phyloP scores from a whole-genome alignment of 2,329 filamentous ascomycete genomes.

The Aspergillus sp. region DNA sequence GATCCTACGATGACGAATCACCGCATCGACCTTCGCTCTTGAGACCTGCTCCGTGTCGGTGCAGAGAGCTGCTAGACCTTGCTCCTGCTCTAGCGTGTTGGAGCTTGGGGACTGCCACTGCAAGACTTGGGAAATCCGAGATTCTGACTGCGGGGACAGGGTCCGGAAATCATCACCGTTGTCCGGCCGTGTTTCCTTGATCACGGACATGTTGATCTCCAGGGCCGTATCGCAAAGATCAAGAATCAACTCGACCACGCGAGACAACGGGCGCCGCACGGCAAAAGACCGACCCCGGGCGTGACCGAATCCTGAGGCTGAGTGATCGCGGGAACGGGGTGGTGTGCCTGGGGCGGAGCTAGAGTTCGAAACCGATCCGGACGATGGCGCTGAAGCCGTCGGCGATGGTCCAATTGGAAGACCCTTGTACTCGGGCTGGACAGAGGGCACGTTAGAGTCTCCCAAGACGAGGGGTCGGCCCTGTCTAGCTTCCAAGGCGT shows the following conservation, averaged over 20 bases:
- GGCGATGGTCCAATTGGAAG: conserved; percentile 75
- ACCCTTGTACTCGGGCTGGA: conserved; percentile 81
- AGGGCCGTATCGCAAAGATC: conserved; percentile 94
- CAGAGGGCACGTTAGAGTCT: conserved; percentile 49
- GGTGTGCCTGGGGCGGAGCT: conserved; percentile 66
- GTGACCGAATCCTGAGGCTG: conserved; percentile 69
- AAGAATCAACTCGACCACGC: conserved; percentile 91
- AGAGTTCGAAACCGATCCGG: conserved; percentile 68
- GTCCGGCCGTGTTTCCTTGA: conserved; percentile 74
- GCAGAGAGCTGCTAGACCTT: conserved; percentile 83
- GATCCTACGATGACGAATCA: conserved; percentile 86
- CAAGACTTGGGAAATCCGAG: conserved; percentile 86
- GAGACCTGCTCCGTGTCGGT: conserved; percentile 84
- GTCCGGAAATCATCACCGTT: conserved; percentile 77
- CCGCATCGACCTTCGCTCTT: conserved; percentile 86
- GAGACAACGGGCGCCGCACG: conserved; percentile 80
- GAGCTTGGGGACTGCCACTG: conserved; percentile 96
- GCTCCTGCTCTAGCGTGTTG: conserved; percentile 88
- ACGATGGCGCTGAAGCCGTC: conserved; percentile 66
- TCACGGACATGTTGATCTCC: conserved; percentile 89
- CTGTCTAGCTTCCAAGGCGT: conserved; percentile 73
- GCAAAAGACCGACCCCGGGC: conserved; percentile 83
- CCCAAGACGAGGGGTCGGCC: conserved; percentile 39
- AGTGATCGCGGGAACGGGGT: conserved; percentile 67
- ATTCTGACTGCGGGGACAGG: conserved; percentile 94